Conservation (phyloP, 192 early-diverging fungal species). For the Umbelopsis sp. region DNA sequence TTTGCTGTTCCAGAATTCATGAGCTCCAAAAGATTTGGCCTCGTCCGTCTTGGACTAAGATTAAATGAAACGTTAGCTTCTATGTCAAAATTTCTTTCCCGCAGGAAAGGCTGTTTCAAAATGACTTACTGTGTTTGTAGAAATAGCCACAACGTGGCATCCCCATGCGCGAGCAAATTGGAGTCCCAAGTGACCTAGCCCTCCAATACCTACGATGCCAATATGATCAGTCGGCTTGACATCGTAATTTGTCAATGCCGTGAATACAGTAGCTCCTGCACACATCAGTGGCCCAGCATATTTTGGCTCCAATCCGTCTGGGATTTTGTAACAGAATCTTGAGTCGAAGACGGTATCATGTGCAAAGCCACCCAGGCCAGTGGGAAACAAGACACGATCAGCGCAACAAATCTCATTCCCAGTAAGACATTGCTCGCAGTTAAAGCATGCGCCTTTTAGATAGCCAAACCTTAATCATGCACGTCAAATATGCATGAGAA, state of each 20-base stretch:
- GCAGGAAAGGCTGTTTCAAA: too few relatives aligned
- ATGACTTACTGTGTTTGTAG: conserved; percentile 28
- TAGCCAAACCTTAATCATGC: conserved; percentile 56
- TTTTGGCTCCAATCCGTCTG: conserved; percentile 46
- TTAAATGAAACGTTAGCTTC: background rate
- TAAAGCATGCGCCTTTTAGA: conserved; percentile 48
- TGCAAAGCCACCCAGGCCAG: conserved; percentile 66
- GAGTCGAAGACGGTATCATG: conserved; percentile 42
- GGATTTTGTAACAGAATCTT: conserved; percentile 72
- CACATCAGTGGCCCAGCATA: conserved; percentile 79
- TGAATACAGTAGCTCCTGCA: conserved; percentile 79
- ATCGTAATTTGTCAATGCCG: conserved; percentile 62
- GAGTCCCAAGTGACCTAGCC: conserved; percentile 72
- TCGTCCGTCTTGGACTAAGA: conserved; percentile 53
- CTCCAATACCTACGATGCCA: conserved; percentile 80
- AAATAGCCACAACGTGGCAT: conserved; percentile 52
- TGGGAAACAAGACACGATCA: conserved; percentile 51
- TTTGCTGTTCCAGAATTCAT: conserved; percentile 46
- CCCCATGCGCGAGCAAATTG: conserved; percentile 57
- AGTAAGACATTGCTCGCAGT: conserved; percentile 49
- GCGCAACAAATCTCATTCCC: conserved; percentile 59
- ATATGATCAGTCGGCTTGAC: conserved; percentile 64
- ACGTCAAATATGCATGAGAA: too few relatives aligned
- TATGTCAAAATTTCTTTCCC: too few relatives aligned
- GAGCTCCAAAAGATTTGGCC: conserved; percentile 55